Evolutionary conservation across 192 early-diverging fungal species (phyloP).

Genomic region (Mortierella antarctica): DNA sequence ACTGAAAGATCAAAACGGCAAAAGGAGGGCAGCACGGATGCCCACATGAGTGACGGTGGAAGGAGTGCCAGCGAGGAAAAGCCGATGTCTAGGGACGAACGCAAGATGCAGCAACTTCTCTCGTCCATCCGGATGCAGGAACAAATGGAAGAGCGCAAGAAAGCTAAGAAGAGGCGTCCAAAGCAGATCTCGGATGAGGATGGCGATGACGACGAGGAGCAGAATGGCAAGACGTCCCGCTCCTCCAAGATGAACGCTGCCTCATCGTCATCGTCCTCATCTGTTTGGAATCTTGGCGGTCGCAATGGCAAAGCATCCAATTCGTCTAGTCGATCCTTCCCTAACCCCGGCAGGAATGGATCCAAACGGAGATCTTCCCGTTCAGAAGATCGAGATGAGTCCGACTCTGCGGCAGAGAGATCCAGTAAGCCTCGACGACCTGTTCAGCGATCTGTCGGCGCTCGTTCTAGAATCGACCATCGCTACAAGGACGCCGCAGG

Average conservation of each 20-base stretch:
- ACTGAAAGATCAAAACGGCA: background rate
- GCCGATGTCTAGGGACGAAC: constrained; percentile 71
- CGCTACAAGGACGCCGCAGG: constrained; percentile 67
- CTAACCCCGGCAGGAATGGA: constrained; percentile 10
- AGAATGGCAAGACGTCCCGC: background rate
- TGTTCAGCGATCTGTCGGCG: constrained; percentile 36
- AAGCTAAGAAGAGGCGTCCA: constrained; percentile 54
- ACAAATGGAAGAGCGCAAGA: constrained; percentile 56
- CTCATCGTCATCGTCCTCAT: constrained; percentile 2
- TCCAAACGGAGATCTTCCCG: constrained; percentile 19
- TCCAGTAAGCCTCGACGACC: constrained; percentile 14
- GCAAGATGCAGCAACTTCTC: constrained; percentile 74
- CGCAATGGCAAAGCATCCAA: background rate
- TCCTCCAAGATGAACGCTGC: constrained; percentile 7
- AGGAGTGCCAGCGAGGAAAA: constrained; percentile 40
- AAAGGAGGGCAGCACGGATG: constrained; percentile 34
- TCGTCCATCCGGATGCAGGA: constrained; percentile 71
- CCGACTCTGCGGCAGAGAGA: constrained; percentile 14
- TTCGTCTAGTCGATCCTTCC: background rate
- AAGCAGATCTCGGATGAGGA: constrained; percentile 43
- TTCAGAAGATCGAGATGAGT: constrained; percentile 31
- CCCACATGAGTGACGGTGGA: constrained; percentile 47
- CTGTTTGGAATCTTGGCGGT: constrained; percentile 8
- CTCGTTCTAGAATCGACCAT: constrained; percentile 58
- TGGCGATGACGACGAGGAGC: constrained; percentile 43